Base-by-base conservation (phyloP, 75 land plant genomes). In the Cupressus sempervirens region DNA sequence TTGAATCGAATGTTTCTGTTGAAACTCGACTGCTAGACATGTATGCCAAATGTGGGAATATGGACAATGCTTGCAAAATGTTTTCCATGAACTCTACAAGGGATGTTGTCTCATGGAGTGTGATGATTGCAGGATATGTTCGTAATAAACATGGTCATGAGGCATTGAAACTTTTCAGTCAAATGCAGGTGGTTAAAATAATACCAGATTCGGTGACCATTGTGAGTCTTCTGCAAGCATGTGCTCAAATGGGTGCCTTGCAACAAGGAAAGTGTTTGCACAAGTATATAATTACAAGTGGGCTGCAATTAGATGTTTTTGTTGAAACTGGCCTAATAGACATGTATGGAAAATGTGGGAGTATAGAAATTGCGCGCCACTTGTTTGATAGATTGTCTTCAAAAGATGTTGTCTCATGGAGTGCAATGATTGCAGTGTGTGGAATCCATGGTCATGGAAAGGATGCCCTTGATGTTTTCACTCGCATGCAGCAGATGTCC, bases 171-270 rank as follows among this genome's bases (percentile, higher is more conserved):
- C 80, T 90, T 30, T 92, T 92, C 68, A 86, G 83, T 15, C 73
- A 85, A 82, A 86, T 92, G 90, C 80, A 85, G 79, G 12, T 54
- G 32, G 43, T 46, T 15, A 81, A 86, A 30, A 30, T 92, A 18
- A 85, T 76, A 68, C 88, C 89, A 20, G 91, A 92, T 76, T 83
- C 80, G 52, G 52, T 85, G 13, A 84, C 90, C 29, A 88, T 90
- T 56, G 84, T 88, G 5, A 76, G 85, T 26, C 81, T 92, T 3
- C 81, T 92, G 4, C 83, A 81, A 12, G 86, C 91, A 67, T 91
- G 90, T 82, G 83, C 87, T 48, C 89, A 84, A 29, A 12, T 76
- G 2, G 87, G 87, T 68, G 75, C 88, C n/a, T 86, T 90, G 16
- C 83, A 79, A n/a, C 83, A 85, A 77, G 91, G 89, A 3, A 41